These are phyloP conservation scores for Tricholoma hemisulphureum DNA, from an alignment of 768 basidiomycete genomes.

Conservation along the genomic window DNA sequence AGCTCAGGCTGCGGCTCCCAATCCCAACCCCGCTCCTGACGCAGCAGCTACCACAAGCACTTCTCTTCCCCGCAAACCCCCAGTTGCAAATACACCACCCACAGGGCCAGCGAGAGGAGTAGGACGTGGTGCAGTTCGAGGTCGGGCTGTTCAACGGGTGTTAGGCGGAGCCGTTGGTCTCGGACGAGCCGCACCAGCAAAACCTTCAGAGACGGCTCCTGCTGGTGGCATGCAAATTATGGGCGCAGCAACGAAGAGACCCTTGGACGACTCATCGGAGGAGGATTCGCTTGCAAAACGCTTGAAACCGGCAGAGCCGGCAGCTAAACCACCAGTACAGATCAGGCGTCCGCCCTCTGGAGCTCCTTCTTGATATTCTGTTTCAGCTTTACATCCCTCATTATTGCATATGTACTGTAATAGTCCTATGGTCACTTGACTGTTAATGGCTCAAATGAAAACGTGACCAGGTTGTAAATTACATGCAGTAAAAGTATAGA, in stretches of 20 bases:
- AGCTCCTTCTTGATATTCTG: constrained; percentile 28
- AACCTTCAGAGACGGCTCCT: constrained; percentile 29
- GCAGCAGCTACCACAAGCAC: background rate
- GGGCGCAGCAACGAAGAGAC: constrained; percentile 64
- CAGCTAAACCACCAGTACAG: constrained; percentile 17
- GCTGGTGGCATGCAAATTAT: constrained; percentile 53
- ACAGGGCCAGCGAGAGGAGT: constrained; percentile 26
- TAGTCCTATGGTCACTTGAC: background rate
- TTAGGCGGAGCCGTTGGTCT: constrained; percentile 15
- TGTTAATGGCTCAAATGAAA: too few relatives aligned
- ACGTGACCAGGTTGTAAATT: too few relatives aligned
- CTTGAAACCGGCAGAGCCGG: constrained; percentile 52
- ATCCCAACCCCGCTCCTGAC: constrained; percentile 5
- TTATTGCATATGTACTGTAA: constrained; percentile 6
- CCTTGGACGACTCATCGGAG: constrained; percentile 46
- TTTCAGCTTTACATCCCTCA: background rate
- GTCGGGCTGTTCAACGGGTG: constrained; percentile 22
- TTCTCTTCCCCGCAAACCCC: constrained; percentile 17
- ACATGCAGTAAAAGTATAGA: too few relatives aligned
- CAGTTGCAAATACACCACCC: constrained; percentile 19
- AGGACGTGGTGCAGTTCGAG: constrained; percentile 35
- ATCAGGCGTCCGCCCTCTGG: constrained; percentile 17
- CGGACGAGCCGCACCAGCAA: constrained; percentile 19
- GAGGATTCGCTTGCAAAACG: constrained; percentile 69
- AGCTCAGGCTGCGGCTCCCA: constrained; percentile 25